Conservation (phyloP, 345 rosid species). For the Arabis alpina region DNA sequence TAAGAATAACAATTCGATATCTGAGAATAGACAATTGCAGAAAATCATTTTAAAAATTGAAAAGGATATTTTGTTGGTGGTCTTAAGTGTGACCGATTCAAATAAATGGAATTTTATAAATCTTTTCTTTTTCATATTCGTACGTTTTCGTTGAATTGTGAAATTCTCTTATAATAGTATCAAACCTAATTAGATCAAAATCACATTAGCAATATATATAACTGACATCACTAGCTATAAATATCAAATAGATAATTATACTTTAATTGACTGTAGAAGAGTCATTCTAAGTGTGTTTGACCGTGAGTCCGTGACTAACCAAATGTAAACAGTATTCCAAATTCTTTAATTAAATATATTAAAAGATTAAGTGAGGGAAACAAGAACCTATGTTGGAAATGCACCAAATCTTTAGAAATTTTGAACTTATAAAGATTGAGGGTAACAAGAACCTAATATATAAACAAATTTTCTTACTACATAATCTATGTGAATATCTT, state of each 20-base stretch:
- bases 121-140: not conserved
- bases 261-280: slow-evolving; percentile 36
- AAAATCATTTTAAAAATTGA: not conserved
- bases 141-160: not conserved
- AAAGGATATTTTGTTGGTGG: slow-evolving; percentile 8
- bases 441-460: no score
- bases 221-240: not conserved
- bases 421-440: not conserved
- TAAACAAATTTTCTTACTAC: no score
- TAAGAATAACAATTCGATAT: not conserved
- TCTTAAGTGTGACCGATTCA: slow-evolving; percentile 22
- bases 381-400: slow-evolving; percentile 18
- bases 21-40: not conserved
- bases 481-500: no score
- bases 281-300: slow-evolving; percentile 41
- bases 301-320: slow-evolving; percentile 35
- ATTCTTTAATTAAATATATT: not conserved
- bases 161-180: not conserved
- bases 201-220: slow-evolving; percentile 13
- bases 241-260: slow-evolving; percentile 29
- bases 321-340: slow-evolving; percentile 7
- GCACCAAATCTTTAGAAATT: slow-evolving; percentile 37
- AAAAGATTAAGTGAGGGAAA: not conserved
- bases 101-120: slow-evolving; percentile 8
- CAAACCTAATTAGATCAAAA: not conserved